These are phyloP conservation scores for Emericellopsis atlantica DNA, from an alignment of 2,329 filamentous ascomycete species.

Conservation along the genomic window DNA sequence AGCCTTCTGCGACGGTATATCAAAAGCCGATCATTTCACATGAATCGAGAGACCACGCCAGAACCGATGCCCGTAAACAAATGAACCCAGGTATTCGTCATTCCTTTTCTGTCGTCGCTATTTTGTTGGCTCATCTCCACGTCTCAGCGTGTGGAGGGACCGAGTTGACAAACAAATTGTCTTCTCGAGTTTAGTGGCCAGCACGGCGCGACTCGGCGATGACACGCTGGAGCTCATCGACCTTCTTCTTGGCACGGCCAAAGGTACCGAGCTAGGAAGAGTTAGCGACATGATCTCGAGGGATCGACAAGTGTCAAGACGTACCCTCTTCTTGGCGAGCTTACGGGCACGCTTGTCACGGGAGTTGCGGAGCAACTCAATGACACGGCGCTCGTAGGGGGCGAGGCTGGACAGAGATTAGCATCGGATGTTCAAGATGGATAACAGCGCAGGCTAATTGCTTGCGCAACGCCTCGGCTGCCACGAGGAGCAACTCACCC, in stretches of 20 bases:
- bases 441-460: background rate
- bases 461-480: too few species aligned
- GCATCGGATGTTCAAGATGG: constrained; percentile 1
- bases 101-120: background rate
- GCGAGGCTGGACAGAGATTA: constrained; percentile 49
- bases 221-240: constrained; percentile 95
- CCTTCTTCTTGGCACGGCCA: constrained; percentile 98
- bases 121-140: background rate
- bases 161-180: background rate
- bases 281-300: background rate
- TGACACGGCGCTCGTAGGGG: constrained; percentile 95
- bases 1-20: constrained; percentile 13
- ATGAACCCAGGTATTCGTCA: constrained; percentile 6
- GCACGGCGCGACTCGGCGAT: constrained; percentile 84
- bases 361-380: constrained; percentile 97
- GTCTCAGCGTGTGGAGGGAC: background rate
- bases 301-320: constrained; percentile 19
- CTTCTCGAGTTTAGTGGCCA: constrained; percentile 36
- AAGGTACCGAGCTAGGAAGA: constrained; percentile 79
- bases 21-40: constrained; percentile 13
- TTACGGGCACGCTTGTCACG: constrained; percentile 99
- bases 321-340: constrained; percentile 97
- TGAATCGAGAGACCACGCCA: constrained; percentile 20
- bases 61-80: constrained; percentile 13
- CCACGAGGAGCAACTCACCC: constrained; percentile 49